Base-by-base conservation (phyloP, 306 rosid genomes). In the Glycine latifolia region DNA sequence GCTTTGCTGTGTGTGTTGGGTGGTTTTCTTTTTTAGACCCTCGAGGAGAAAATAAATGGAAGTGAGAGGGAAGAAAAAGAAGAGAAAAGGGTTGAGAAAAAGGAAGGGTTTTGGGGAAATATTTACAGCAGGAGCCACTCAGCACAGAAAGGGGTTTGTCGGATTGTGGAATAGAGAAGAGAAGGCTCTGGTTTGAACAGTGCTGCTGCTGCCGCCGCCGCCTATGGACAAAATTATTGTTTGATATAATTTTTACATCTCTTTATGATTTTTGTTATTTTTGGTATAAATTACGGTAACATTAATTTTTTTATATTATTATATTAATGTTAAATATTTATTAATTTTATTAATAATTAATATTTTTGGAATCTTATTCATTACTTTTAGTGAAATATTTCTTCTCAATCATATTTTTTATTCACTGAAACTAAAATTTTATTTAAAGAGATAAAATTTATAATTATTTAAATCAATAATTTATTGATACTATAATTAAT, bases 41-140 rank as follows among this genome's bases (percentile, higher is more conserved):
- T 75, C 5, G 59, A 46, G 8, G 79, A 65, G 80, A 76, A 80
- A 77, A 84, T 85, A 80, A 87, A 87, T 82, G 85, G 82, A 56
- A 66, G 85, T 7, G 85, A 35, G 10, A 31, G 43, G 81, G 77
- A 62, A 65, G 0, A 20, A 76, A 82, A 78, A 65, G 79, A 20
- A 20, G 20, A 20, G 20, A 20, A 20, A 20, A 20, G 20, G 20
- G 1, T 20, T 20, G 20, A 20, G 20, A 56, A 89, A 82, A 78
- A 65, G 79, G 87, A 63, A 8, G 3, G 41, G n/a, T 26, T 26
- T 84, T 3, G 2, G 8, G 13, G 5, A 37, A 37, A 37, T 37
- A 37, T 4, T 86, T 90, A 90, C 90, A 10, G 47, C 0, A 5
- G 16, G 48, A 55, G 80, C 93, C 93, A 86, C 91, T 87, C 70